These are phyloP conservation scores for Metschnikowia orientalis DNA, from an alignment of 805 yeast species.

Conservation along the genomic window DNA sequence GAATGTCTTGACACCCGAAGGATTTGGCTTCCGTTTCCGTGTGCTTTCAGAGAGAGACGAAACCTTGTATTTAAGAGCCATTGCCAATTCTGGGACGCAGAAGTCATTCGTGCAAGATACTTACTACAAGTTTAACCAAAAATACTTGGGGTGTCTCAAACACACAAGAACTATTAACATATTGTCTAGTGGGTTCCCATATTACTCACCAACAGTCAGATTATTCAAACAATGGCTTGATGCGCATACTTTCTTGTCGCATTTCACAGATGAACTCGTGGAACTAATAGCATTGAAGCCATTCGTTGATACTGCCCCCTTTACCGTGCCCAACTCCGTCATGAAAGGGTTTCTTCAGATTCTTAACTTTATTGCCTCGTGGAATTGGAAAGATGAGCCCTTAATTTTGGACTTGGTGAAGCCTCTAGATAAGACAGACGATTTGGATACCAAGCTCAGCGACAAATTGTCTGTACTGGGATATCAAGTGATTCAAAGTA, in stretches of 20 bases:
- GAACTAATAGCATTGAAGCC: conserved; percentile 81
- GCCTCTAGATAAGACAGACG: conserved; percentile 24
- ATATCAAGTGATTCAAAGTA: conserved; percentile 56
- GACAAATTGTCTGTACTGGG: conserved; percentile 61
- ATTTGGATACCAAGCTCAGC: conserved; percentile 41
- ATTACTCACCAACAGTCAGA: conserved; percentile 75
- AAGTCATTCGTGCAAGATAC: conserved; percentile 56
- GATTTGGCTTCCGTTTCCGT: conserved; percentile 77
- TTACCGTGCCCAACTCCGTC: conserved; percentile 70
- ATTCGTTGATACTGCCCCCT: conserved; percentile 87
- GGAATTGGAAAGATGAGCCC: conserved; percentile 96
- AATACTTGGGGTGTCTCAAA: conserved; percentile 62
- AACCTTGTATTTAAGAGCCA: conserved; percentile 64
- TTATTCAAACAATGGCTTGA: conserved; percentile 88
- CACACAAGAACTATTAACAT: conserved; percentile 79
- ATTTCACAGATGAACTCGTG: conserved; percentile 70
- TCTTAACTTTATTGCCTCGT: conserved; percentile 62
- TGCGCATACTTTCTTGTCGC: conserved; percentile 67
- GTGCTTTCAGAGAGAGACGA: conserved; percentile 84
- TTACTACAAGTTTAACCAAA: conserved; percentile 60
- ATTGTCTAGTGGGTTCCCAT: conserved; percentile 65
- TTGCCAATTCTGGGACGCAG: conserved; percentile 59
- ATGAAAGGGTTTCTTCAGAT: conserved; percentile 78
- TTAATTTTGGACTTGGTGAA: conserved; percentile 73
- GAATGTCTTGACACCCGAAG: conserved; percentile 78